A percentile compares a stretch with the other conserved stretches of the same genome.
phyloP scores from a whole-genome alignment of 73 alveolate genomes.

The Symbiodinium pilosum region DNA sequence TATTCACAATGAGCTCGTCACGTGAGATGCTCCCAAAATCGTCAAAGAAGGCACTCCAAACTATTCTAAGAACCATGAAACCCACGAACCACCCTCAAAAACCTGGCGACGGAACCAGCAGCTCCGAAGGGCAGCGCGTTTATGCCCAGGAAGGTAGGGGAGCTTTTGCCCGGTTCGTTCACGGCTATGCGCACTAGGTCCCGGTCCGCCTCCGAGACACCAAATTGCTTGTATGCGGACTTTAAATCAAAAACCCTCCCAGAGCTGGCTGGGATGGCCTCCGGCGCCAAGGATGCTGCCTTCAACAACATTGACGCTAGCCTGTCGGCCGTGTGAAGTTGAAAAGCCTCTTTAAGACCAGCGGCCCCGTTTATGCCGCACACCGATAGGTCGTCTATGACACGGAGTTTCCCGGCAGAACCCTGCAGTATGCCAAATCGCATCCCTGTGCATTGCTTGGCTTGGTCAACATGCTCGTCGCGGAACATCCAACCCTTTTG shows the following conservation, averaged over 20 bases:
- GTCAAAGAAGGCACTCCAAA: conserved; percentile 3
- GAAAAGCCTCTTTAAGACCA: background rate
- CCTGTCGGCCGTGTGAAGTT: background rate
- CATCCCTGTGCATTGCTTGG: background rate
- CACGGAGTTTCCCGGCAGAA: background rate
- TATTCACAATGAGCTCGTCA: background rate
- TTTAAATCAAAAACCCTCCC: conserved; percentile 23
- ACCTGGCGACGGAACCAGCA: background rate
- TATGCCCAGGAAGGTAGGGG: background rate
- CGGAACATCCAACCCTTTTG: background rate
- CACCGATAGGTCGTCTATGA: background rate
- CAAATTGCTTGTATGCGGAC: conserved; percentile 5
- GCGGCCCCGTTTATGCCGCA: background rate
- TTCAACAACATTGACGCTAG: background rate
- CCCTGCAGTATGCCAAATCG: background rate
- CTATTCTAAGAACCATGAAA: background rate
- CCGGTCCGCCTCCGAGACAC: background rate
- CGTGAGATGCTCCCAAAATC: background rate
- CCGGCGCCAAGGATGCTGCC: background rate
- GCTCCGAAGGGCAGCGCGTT: conserved; percentile 15
- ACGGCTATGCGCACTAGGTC: background rate
- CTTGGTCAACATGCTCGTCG: too few species aligned
- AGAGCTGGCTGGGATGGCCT: too few species aligned
- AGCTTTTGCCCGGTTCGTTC: background rate
- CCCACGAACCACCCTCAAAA: background rate